Base-by-base conservation (phyloP, 495 filamentous ascomycete species). In the Penicillium canariense region DNA sequence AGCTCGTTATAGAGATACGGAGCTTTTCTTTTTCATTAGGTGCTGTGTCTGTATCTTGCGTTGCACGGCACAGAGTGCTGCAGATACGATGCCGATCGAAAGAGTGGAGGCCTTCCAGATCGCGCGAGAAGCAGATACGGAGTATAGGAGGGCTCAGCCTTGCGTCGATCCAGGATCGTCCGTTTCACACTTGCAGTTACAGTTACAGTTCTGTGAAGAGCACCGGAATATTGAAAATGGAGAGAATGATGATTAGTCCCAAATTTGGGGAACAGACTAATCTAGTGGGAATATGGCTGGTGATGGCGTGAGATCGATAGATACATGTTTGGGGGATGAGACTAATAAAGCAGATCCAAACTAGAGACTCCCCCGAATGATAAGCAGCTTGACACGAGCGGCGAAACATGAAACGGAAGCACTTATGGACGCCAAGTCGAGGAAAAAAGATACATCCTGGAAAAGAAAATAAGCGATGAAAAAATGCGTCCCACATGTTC, bases 401-500 rank as follows among this genome's bases (percentile, higher is more conserved):
- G 23, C 6, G 12, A 45, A 27, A 27, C n/a, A 45, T 18, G 12
- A 10, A 22, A 20, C 9, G 36, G 22, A 22, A 39, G 36, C 36
- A 39, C 18, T 39, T 22, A 10, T 11, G 4, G 42, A 26, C 5
- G 4, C 23, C 25, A 45, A 45, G 17, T 22, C 9, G 18, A 17
- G 1, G 4, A 20, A 34, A 23, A n/a, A 48, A 34, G 12, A 12
- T 42, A 44, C 25, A 34, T 31, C 9, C 1, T 8, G 17, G 39
- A 40, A 31, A 40, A 43, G 20, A 22, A 43, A 62, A 28, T 18
- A 46, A 27, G 12, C 25, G 26, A 44, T 15, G 27, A 54, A 53
- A 35, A 52, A 42, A 60, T 6, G 40, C 50, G 46, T 54, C 48
- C 38, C 39, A 61, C 59, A 57, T 61, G 40, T 43, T 55, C 38